These are phyloP conservation scores for Penicillium taxi DNA, from an alignment of 495 filamentous ascomycete genomes.

Conservation along the genomic window DNA sequence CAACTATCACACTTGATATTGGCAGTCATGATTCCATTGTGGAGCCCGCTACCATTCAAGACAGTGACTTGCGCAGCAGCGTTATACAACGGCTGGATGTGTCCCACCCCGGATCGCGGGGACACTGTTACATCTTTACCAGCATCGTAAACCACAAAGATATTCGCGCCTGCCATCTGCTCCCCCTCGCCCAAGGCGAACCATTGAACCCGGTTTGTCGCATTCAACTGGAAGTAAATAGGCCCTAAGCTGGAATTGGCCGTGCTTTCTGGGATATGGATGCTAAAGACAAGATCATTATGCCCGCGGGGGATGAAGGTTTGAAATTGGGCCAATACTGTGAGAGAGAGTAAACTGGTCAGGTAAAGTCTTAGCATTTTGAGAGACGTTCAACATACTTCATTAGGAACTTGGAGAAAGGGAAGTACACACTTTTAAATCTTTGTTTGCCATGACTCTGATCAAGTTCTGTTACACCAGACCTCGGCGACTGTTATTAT, in stretches of 20 bases:
- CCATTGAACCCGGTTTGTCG: conserved; percentile 52
- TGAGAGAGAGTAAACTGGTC: too few relatives aligned
- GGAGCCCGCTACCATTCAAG: conserved; percentile 53
- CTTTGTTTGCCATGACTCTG: too few relatives aligned
- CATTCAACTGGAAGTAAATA: conserved; percentile 59
- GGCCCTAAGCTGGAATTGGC: conserved; percentile 20
- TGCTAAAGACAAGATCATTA: conserved; percentile 24
- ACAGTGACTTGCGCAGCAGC: conserved; percentile 42
- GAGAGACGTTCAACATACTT: too few relatives aligned
- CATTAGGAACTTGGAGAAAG: too few relatives aligned
- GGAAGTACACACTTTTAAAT: too few relatives aligned
- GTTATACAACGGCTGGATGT: conserved; percentile 48
- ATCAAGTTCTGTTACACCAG: too few relatives aligned
- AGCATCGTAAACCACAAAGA: conserved; percentile 62
- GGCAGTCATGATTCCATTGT: conserved; percentile 48
- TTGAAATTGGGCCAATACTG: conserved; percentile 22
- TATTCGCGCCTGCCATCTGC: conserved; percentile 55
- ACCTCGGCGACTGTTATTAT: too few relatives aligned
- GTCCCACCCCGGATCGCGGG: conserved; percentile 46
- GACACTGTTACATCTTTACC: conserved; percentile 57
- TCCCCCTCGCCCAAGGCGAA: conserved; percentile 56
- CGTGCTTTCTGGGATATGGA: conserved; percentile 26
- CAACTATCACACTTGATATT: conserved; percentile 58
- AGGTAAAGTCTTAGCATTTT: too few relatives aligned
- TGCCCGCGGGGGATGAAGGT: conserved; percentile 20